Evolutionary conservation across 2,329 filamentous ascomycete genomes (phyloP).

Genomic region (Fusarium redolens): DNA sequence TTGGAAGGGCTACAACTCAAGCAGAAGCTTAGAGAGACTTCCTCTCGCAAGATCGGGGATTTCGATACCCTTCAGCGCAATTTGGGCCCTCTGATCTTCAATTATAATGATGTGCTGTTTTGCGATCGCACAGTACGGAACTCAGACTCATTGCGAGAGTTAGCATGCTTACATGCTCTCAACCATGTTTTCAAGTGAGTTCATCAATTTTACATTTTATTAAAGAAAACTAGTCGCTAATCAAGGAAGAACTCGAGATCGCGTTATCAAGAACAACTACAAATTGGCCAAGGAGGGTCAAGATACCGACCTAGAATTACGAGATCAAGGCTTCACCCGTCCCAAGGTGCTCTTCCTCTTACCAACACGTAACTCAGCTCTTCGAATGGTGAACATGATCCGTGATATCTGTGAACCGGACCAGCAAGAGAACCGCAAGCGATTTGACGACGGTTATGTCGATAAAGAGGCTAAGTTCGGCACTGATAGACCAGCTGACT

Average conservation of each 20-base stretch:
- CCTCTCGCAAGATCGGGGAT: constrained; percentile 62
- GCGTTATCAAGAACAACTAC: constrained; percentile 91
- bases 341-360: constrained; percentile 93
- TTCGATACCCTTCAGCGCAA: constrained; percentile 73
- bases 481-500: constrained; percentile 84
- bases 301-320: constrained; percentile 75
- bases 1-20: constrained; percentile 72
- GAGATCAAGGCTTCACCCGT: constrained; percentile 94
- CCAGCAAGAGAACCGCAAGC: constrained; percentile 93
- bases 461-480: constrained; percentile 73
- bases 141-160: constrained; percentile 73
- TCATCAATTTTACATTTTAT: neutral
- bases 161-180: constrained; percentile 84
- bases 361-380: constrained; percentile 88
- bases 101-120: constrained; percentile 84
- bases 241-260: constrained; percentile 77
- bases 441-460: constrained; percentile 87
- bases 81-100: constrained; percentile 79
- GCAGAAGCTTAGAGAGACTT: constrained; percentile 70
- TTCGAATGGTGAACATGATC: constrained; percentile 81
- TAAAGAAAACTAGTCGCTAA: constrained; percentile 21
- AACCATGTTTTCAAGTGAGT: constrained; percentile 90
- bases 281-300: constrained; percentile 76
- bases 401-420: constrained; percentile 81
- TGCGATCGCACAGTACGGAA: constrained; percentile 78